These are phyloP conservation scores for Populus hybrid DNA, from an alignment of 441 rosid species.

Conservation along the genomic window DNA sequence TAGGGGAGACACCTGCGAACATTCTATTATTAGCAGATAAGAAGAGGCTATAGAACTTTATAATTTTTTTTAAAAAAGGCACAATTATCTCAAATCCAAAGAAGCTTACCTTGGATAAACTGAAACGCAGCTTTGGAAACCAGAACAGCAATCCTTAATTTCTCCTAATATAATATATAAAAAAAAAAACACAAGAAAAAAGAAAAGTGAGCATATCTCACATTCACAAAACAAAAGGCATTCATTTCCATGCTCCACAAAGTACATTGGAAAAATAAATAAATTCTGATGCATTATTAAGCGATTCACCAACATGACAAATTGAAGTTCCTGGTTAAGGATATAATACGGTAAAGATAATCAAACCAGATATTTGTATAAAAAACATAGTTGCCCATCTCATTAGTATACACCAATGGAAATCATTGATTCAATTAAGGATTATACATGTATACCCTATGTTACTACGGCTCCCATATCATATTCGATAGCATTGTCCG, in stretches of 20 bases:
- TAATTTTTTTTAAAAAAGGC: too few species aligned
- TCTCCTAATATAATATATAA: constrained; percentile 50
- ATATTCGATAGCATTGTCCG: too few species aligned
- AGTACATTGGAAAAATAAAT: too few species aligned
- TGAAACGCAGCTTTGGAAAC: constrained; percentile 93
- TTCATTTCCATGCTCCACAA: not conserved
- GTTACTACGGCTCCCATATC: too few species aligned
- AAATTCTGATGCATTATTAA: too few species aligned
- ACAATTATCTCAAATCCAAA: not conserved
- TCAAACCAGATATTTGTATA: too few species aligned
- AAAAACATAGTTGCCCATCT: not conserved
- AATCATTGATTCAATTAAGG: too few species aligned
- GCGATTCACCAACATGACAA: too few species aligned
- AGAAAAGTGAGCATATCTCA: not conserved
- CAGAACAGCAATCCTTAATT: constrained; percentile 72
- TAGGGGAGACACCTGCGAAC: constrained; percentile 54
- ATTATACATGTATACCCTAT: too few species aligned
- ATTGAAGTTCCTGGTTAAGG: too few species aligned
- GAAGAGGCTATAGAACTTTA: not conserved
- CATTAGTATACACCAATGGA: not conserved
- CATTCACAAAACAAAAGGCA: not conserved
- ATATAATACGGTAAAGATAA: too few species aligned
- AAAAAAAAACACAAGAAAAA: not conserved
- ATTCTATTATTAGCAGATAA: constrained; percentile 4
- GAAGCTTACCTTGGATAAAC: constrained; percentile 55